Base-by-base conservation (phyloP, 139 green algal species). In the Tetraselmis chui region DNA sequence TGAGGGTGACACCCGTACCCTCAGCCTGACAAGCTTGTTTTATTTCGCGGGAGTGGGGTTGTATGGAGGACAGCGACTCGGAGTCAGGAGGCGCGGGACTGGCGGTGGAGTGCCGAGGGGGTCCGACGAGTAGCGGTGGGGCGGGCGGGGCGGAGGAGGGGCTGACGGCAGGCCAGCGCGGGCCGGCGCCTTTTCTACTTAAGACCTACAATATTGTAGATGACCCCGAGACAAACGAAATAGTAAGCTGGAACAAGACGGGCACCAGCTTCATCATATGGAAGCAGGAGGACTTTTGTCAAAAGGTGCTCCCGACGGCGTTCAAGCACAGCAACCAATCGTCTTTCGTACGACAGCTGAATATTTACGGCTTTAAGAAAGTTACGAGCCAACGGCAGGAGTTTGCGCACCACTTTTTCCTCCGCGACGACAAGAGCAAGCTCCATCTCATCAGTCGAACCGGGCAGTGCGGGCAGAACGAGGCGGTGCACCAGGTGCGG, bases 311-410 rank as follows among this genome's bases (percentile, higher is more conserved):
- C 2, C 79, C 79, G 25, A 76, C 24, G 79, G 28, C 59, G 30
- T 83, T 83, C 79, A 83, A 83, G 59, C 79, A 83, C 79, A 83
- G 74, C 79, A 83, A 83, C 79, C 74, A 76, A 2, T 83, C 79
- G 2, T 76, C 30, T 31, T 83, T 83, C 79, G 79, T 83, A 22
- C n/a, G 79, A 28, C 79, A 83, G 59, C 79, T 83, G 23, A 83
- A 83, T 31, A 77, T 58, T 23, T 83, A 83, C 59, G 79, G 79
- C 23, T 83, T 83, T 31, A 32, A 45, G 23, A 83, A 83, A 80
- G 79, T 83, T 18, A 30, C 59, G 31, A 32, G 31, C 22, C 30
- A 83, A 23, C 31, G 32, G 23, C 74, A 26, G 79, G 58, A 83
- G 79, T 83, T 83, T 31, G 31, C 79, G 59, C 31, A 83, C 79